Evolutionary conservation across 305 asterid species (phyloP), one percentile per base, ranked within the genome.

Genomic region (Solanum hybrid): DNA sequence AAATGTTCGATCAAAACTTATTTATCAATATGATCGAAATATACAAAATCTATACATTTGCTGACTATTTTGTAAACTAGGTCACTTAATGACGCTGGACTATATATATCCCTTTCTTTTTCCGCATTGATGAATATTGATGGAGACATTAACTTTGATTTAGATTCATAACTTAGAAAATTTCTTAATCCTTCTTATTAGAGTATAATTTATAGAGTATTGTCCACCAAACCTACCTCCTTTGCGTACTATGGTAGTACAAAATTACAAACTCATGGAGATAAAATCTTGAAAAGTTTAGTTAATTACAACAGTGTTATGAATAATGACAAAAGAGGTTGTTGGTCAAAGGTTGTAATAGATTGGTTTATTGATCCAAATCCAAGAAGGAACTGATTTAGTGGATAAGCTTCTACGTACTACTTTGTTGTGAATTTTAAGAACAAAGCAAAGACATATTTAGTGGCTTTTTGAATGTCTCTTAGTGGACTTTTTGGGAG

Each of bases 301-400:
- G 36, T 39, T 26, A 81, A 81, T 82, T 82, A 81, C 68, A 39
- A 2, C 8, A 80, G 6, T 76, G 8, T 45, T 33, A 27, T 81
- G 83, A 76, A 24, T 17, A 86, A 80, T 65, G 93, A 89, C 91
- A 90, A 61, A 73, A 29, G 68, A 7, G 34, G 89, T 10, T 24
- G 26, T 87, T 90, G 89, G 91, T 91, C 93, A 91, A 92, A 68
- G 90, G 90, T 41, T 17, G 90, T 87, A 68, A 91, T 92, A 68
- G 91, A 91, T 87, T 91, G 87, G 57, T n/a, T 79, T 79, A 15
- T 89, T 90, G 89, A 91, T 88, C 89, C 89, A 41, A 83, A 41
- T 83, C 73, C 27, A 41, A 83, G 8, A 86, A 83, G 85, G 70
- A 37, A 12, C 22, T 78, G 86, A 79, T 89, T 90, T 90, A 83